Percentiles rank a stretch among this genome's conserved stretches.
phyloP scores from a whole-genome alignment of 2,329 filamentous ascomycete species.

The Sphaceloma murrayae region DNA sequence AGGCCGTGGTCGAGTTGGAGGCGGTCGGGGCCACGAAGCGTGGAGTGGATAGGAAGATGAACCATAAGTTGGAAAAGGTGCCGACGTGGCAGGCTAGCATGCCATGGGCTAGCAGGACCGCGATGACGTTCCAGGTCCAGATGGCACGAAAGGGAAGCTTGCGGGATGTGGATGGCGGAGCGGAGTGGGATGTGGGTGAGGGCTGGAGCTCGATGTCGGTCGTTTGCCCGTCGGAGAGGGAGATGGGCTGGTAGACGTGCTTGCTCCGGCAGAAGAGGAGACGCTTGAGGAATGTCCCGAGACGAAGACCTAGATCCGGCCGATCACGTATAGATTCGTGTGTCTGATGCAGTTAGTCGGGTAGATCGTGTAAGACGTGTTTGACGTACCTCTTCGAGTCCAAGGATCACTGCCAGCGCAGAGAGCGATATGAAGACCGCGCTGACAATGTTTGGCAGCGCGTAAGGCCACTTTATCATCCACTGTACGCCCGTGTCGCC shows the following conservation, averaged over 20 bases:
- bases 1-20: constrained; percentile 20
- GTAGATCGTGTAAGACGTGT: not conserved
- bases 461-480: constrained; percentile 58
- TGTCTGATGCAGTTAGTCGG: constrained; percentile 23
- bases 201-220: constrained; percentile 25
- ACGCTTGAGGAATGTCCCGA: constrained; percentile 32
- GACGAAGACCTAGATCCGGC: constrained; percentile 33
- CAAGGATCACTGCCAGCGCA: constrained; percentile 49
- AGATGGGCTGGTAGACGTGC: constrained; percentile 26
- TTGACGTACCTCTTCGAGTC: constrained; percentile 49
- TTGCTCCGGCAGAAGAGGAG: constrained; percentile 26
- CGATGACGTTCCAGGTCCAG: constrained; percentile 38
- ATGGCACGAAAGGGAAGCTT: constrained; percentile 39
- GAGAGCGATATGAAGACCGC: constrained; percentile 50
- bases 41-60: constrained; percentile 40
- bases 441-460: constrained; percentile 59
- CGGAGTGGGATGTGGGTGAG: constrained; percentile 24
- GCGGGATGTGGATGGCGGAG: constrained; percentile 21
- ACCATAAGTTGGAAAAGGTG: constrained; percentile 42
- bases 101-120: constrained; percentile 37
- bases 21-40: constrained; percentile 26
- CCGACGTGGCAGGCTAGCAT: constrained; percentile 40
- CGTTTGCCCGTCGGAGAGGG: constrained; percentile 20
- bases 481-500: constrained; percentile 51
- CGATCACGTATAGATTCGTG: constrained; percentile 34